A percentile compares a stretch with the other conserved stretches of the same genome.
Conservation (phyloP, 768 basidiomycete genomes). For the Pleurotus cornucopiae region DNA sequence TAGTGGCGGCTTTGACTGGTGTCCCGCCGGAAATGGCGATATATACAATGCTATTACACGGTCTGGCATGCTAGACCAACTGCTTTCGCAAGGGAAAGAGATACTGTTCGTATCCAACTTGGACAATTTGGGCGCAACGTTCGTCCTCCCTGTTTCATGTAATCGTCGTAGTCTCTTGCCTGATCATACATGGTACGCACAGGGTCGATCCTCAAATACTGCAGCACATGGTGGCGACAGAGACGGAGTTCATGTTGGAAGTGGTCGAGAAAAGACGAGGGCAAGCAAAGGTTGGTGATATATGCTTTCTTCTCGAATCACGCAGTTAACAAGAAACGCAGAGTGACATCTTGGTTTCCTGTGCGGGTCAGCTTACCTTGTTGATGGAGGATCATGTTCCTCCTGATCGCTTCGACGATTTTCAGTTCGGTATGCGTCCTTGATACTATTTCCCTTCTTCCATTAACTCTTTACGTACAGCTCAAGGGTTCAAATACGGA, state of each 20-base stretch:
- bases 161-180: too few species aligned
- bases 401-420: constrained; percentile 88
- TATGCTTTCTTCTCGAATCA: constrained; percentile 2
- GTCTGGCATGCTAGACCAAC: constrained; percentile 85
- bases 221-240: constrained; percentile 76
- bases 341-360: constrained; percentile 88
- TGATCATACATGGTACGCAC: background rate
- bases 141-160: constrained; percentile 24
- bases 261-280: constrained; percentile 97
- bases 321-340: constrained; percentile 14
- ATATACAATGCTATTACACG: constrained; percentile 89
- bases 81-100: constrained; percentile 89
- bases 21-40: constrained; percentile 96
- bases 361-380: constrained; percentile 81
- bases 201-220: constrained; percentile 82
- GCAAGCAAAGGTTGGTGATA: constrained; percentile 44
- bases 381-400: constrained; percentile 95
- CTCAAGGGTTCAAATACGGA: constrained; percentile 79
- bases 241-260: constrained; percentile 90
- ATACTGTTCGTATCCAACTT: constrained; percentile 97
- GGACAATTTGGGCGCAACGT: constrained; percentile 92
- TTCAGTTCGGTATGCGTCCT: constrained; percentile 61
- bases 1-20: constrained; percentile 90
- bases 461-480: constrained; percentile 9
- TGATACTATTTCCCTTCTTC: background rate